phyloP scores from a whole-genome alignment of 352 stramenopile species.

The Phytophthora crassamura region DNA sequence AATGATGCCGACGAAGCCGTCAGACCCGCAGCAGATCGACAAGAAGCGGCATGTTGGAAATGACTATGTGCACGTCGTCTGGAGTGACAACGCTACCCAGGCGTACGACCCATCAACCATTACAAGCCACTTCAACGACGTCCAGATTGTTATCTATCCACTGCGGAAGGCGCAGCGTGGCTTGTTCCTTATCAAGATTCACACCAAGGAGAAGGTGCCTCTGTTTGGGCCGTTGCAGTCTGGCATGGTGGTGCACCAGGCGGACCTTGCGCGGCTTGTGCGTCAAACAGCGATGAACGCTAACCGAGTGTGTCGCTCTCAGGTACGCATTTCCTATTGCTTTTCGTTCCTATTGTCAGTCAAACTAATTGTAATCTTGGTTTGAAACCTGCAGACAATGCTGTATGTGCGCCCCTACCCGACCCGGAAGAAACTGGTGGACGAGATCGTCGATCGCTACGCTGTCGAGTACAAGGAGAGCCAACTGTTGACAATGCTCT shows the following conservation, averaged over 20 bases:
- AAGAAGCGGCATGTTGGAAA: constrained; percentile 92
- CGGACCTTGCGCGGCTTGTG: constrained; percentile 73
- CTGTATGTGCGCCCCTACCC: constrained; percentile 88
- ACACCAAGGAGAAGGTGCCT: constrained; percentile 85
- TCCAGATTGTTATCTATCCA: constrained; percentile 88
- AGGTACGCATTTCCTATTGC: constrained; percentile 44
- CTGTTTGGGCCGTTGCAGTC: constrained; percentile 83
- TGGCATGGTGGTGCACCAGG: constrained; percentile 83
- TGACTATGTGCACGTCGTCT: constrained; percentile 89
- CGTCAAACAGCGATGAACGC: constrained; percentile 90
- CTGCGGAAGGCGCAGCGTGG: constrained; percentile 66
- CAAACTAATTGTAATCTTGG: constrained; percentile 5
- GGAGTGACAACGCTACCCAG: constrained; percentile 82
- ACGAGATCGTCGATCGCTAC: constrained; percentile 90
- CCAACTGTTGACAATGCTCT: constrained; percentile 81
- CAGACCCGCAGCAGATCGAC: constrained; percentile 87
- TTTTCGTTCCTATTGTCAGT: neutral
- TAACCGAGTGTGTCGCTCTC: constrained; percentile 85
- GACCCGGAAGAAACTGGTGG: constrained; percentile 88
- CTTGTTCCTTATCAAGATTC: constrained; percentile 79
- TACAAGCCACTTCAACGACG: constrained; percentile 90
- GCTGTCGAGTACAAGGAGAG: constrained; percentile 88
- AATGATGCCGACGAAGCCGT: constrained; percentile 86
- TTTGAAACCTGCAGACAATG: constrained; percentile 55
- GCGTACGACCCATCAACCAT: constrained; percentile 88